Evolutionary conservation across 1,139 yeast species (phyloP).

Genomic region (Geotrichum klebahnii): DNA sequence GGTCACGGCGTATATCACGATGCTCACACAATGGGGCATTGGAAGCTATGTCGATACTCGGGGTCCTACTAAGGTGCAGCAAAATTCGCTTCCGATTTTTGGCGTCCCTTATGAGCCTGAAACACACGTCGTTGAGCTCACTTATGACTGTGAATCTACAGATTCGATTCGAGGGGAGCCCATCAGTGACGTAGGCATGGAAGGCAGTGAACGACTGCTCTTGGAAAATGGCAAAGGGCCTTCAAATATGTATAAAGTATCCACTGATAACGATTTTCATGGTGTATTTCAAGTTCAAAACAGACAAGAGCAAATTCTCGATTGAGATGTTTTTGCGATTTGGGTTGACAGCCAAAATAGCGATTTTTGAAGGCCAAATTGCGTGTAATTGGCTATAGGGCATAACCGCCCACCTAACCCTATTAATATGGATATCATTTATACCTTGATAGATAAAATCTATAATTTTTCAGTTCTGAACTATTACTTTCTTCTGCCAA

Average conservation of each 20-base stretch:
- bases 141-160: conserved; percentile 9
- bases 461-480: no score
- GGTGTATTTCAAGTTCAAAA: not conserved
- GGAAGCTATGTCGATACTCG: conserved; percentile 52
- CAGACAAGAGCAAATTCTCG: not conserved
- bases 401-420: not conserved
- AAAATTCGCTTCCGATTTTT: not conserved
- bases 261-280: not conserved
- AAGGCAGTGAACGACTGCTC: not conserved
- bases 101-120: not conserved
- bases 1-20: conserved; percentile 56
- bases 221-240: not conserved
- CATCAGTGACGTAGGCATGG: not conserved
- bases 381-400: conserved; percentile 3
- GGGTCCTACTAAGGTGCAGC: conserved; percentile 46
- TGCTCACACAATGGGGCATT: conserved; percentile 62
- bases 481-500: not conserved
- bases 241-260: not conserved
- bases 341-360: not conserved
- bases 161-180: not conserved
- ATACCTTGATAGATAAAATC: no score
- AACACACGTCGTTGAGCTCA: conserved; percentile 17
- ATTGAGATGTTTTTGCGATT: not conserved
- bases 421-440: not conserved
- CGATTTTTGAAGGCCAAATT: not conserved